Percentiles rank a stretch among this genome's conserved stretches.
Conservation (phyloP, 805 yeast species). For the Saturnispora gosingensis region DNA sequence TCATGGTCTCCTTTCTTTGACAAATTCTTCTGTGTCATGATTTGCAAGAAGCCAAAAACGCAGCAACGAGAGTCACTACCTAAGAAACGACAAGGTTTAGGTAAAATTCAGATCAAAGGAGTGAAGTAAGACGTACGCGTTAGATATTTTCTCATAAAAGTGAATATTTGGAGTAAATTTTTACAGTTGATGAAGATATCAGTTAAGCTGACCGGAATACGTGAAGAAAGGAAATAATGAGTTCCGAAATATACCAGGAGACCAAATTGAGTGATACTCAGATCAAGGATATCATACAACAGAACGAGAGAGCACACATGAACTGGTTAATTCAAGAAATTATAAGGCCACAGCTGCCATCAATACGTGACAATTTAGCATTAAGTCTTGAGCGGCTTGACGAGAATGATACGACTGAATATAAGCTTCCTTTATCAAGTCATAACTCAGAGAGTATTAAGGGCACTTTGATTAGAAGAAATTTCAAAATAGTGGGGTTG, state of each 20-base stretch:
- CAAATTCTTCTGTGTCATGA: not conserved
- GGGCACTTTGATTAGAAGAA: slow-evolving; percentile 51
- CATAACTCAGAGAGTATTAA: slow-evolving; percentile 47
- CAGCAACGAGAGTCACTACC: not conserved
- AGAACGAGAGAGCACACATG: slow-evolving; percentile 25
- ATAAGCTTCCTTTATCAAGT: slow-evolving; percentile 50
- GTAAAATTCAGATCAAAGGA: not conserved
- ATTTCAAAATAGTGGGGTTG: slow-evolving; percentile 42
- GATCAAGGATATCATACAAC: slow-evolving; percentile 4
- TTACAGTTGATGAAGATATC: not conserved
- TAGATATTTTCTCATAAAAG: not conserved
- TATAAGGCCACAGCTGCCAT: slow-evolving; percentile 39
- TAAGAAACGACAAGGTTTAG: not conserved
- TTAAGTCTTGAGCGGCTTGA: slow-evolving; percentile 32
- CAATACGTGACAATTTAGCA: slow-evolving; percentile 34
- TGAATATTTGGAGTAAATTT: no score
- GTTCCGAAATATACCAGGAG: slow-evolving; percentile 18
- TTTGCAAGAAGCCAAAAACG: not conserved
- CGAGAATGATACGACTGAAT: slow-evolving; percentile 30
- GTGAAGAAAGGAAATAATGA: slow-evolving; percentile 12
- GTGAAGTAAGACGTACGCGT: not conserved
- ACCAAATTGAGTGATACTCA: slow-evolving; percentile 8
- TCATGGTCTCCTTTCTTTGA: not conserved
- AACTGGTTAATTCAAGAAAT: slow-evolving; percentile 40
- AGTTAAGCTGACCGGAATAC: not conserved